phyloP scores from a whole-genome alignment of 352 stramenopile genomes.

The Phytophthora agathidicida region DNA sequence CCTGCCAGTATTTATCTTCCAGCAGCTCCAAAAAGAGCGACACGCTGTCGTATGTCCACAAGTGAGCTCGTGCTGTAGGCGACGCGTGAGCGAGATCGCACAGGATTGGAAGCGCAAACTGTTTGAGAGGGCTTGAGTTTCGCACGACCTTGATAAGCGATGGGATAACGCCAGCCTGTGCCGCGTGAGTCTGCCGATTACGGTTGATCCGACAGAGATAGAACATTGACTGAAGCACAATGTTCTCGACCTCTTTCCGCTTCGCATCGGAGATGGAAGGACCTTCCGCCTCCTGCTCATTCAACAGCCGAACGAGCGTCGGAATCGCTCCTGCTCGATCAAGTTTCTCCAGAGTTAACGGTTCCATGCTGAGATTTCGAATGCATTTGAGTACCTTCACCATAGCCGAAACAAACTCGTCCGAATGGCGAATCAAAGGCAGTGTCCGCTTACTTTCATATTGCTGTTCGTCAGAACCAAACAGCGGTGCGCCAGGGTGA shows the following conservation, averaged over 20 bases:
- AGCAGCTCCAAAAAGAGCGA: constrained; percentile 89
- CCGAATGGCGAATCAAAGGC: constrained; percentile 40
- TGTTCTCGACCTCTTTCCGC: constrained; percentile 89
- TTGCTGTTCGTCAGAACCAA: constrained; percentile 7
- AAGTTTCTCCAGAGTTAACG: constrained; percentile 87
- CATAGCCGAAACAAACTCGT: constrained; percentile 65
- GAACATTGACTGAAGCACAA: constrained; percentile 92
- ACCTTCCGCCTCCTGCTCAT: constrained; percentile 45
- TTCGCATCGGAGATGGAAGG: constrained; percentile 41
- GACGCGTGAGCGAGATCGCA: constrained; percentile 93
- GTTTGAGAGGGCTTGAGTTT: constrained; percentile 88
- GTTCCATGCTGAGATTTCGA: constrained; percentile 92
- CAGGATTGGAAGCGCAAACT: constrained; percentile 92
- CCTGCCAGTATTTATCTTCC: constrained; percentile 90
- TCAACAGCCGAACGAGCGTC: constrained; percentile 82
- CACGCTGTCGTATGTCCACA: constrained; percentile 86
- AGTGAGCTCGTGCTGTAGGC: constrained; percentile 73
- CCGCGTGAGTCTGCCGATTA: constrained; percentile 89
- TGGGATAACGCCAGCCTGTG: constrained; percentile 90
- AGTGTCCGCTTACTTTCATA: constrained; percentile 9
- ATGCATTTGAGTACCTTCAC: constrained; percentile 88
- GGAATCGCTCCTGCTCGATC: constrained; percentile 89
- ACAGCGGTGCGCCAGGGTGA: constrained; percentile 29
- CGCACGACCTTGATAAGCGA: constrained; percentile 88
- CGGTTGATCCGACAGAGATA: constrained; percentile 94